Evolutionary conservation across 1,284 basidiomycete genomes (phyloP), one percentile per base, ranked within the genome.

Genomic region (Rhodotorula glutinis): DNA sequence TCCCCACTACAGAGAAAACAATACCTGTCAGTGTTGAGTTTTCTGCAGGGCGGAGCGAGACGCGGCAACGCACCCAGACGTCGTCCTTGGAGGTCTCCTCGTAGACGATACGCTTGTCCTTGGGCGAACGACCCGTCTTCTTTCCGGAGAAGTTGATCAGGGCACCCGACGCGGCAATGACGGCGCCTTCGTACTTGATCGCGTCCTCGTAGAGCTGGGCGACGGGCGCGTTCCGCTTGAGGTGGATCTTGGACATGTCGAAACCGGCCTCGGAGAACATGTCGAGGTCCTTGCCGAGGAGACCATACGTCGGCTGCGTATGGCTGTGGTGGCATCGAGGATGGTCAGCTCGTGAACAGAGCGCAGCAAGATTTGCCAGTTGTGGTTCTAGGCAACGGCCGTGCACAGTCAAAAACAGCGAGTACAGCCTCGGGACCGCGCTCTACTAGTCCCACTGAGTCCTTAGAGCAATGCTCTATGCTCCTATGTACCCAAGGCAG

Each of bases 91-190:
- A 91, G 65, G 91, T 90, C 77, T 98, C 95, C 80, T 99, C 95
- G 79, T 86, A 98, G 78, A 99, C 96, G 77, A 99, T 98, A 76
- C 96, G 92, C 87, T 98, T 99, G 87, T 99, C 96, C 81, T 98
- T 98, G 71, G 96, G 95, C 76, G 88, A 90, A 64, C 96, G 87
- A 70, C 96, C 96, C 4, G 96, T 98, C 85, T 99, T 99, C 85
- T 98, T 98, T 55, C 95, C 95, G 23, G 93, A 97, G 79, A 98
- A 98, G 86, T 99, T 99, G 87, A 99, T 99, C 75, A 99, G 84
- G 29, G 95, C 94, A 73, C 96, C 95, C 25, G 88, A 91, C 47
- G 90, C 88, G 60, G 96, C 95, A 82, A 99, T 92, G 82, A 98
- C 90, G 76, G 95, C 95, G 72, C 95, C 94, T 80, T 98, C 95